Evolutionary conservation across 805 yeast genomes (phyloP).

Genomic region (Ogataea corticis): DNA sequence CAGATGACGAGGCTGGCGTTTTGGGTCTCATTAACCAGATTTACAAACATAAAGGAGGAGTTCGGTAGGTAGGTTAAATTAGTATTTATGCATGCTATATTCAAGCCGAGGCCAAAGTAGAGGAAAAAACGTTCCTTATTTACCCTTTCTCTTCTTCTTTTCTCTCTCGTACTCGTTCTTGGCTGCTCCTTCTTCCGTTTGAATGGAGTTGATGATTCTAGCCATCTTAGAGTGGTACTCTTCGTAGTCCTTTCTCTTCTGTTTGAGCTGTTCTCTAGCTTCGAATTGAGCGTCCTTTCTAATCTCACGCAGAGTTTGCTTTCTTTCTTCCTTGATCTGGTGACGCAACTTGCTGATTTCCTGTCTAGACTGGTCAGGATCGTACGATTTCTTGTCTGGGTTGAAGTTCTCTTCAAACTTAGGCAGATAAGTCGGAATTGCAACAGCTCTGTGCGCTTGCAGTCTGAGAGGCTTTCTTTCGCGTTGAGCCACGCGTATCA

Average conservation of each 20-base stretch:
- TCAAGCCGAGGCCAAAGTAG: too few relatives aligned
- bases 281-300: conserved; percentile 86
- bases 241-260: conserved; percentile 70
- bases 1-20: conserved; percentile 44
- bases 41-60: conserved; percentile 50
- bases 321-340: conserved; percentile 88
- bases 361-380: conserved; percentile 75
- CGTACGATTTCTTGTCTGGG: conserved; percentile 92
- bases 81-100: background rate
- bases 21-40: conserved; percentile 76
- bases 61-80: conserved; percentile 11
- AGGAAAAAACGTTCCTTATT: conserved; percentile 18
- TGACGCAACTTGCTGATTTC: conserved; percentile 82
- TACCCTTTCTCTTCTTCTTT: conserved; percentile 60
- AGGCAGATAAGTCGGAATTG: conserved; percentile 85
- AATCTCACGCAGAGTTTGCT: conserved; percentile 82
- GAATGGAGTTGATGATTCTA: conserved; percentile 78
- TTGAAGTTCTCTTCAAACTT: conserved; percentile 94
- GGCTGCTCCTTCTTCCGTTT: conserved; percentile 93
- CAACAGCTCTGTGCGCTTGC: conserved; percentile 81
- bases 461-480: conserved; percentile 71
- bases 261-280: conserved; percentile 80
- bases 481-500: conserved; percentile 46
- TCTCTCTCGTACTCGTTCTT: conserved; percentile 91
- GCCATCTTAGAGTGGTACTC: conserved; percentile 92